A percentile compares a stretch with the other conserved stretches of the same genome.
Evolutionary conservation across 2,329 filamentous ascomycete genomes (phyloP).

Genomic region (Monascus ruber): DNA sequence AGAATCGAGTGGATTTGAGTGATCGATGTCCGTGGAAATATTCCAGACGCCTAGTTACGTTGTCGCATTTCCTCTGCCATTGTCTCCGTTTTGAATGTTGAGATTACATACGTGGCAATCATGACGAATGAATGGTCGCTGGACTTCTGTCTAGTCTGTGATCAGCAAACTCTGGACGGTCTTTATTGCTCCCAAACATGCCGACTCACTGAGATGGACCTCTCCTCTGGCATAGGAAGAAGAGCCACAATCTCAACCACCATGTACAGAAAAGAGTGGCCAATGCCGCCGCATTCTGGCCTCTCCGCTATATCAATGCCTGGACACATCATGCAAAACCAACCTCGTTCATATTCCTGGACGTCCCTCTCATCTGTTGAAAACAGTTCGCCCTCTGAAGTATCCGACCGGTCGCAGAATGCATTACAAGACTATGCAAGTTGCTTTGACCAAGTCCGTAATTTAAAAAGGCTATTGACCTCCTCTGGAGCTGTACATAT

Average conservation of each 20-base stretch:
- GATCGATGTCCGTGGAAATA: no score
- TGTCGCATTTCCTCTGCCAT: no score
- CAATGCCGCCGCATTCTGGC: constrained; percentile 39
- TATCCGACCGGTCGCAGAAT: constrained; percentile 66
- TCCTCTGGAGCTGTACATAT: constrained; percentile 10
- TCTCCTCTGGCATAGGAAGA: constrained; percentile 15
- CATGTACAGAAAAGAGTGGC: no score
- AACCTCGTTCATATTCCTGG: constrained; percentile 60
- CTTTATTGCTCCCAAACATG: constrained; percentile 91
- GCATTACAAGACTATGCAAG: constrained; percentile 79
- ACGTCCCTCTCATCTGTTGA: constrained; percentile 72
- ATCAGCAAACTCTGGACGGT: constrained; percentile 70
- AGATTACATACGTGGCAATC: constrained; percentile 1
- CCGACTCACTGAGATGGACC: constrained; percentile 77
- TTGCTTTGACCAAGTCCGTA: constrained; percentile 72
- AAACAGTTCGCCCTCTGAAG: constrained; percentile 44
- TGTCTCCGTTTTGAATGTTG: not conserved
- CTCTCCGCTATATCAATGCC: constrained; percentile 9
- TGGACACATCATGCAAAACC: constrained; percentile 10
- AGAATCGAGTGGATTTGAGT: no score
- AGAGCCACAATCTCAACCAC: no score
- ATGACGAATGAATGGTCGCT: constrained; percentile 57
- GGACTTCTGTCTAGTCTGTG: constrained; percentile 89
- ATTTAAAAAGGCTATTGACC: constrained; percentile 31
- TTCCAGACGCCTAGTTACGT: no score